Evolutionary conservation across 2,329 filamentous ascomycete genomes (phyloP).

Genomic region (Colletotrichum musicola): DNA sequence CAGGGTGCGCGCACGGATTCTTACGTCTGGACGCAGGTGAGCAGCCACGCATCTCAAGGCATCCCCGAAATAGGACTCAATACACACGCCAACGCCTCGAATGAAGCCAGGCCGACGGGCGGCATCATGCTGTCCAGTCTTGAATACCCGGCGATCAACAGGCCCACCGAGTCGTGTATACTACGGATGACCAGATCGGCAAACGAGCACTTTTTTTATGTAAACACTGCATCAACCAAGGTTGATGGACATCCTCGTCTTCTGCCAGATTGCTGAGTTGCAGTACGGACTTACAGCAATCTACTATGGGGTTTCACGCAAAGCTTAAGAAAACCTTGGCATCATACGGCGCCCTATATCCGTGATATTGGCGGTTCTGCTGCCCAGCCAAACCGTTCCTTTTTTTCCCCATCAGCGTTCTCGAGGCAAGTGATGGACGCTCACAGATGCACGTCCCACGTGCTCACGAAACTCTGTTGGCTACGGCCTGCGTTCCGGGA

Average conservation of each 20-base stretch:
- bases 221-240: neutral
- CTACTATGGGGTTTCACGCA: conserved; percentile 9
- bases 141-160: too few relatives aligned
- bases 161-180: too few relatives aligned
- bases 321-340: conserved; percentile 4
- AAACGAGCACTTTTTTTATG: too few relatives aligned
- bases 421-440: neutral
- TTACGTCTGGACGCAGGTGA: neutral
- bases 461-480: conserved; percentile 23
- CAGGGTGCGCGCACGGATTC: neutral
- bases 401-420: neutral
- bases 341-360: neutral
- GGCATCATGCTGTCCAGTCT: neutral
- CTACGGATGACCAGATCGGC: too few relatives aligned
- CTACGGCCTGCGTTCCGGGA: conserved; percentile 8
- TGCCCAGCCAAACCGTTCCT: neutral
- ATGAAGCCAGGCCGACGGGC: neutral
- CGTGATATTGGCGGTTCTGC: neutral
- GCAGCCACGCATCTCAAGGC: conserved; percentile 1
- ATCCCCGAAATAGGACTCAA: neutral
- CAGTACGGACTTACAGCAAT: neutral
- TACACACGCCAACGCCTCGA: neutral
- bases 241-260: neutral
- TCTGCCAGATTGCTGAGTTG: neutral
- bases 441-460: conserved; percentile 19